A percentile compares a stretch with the other conserved stretches of the same genome.
Evolutionary conservation across 345 rosid species (phyloP).

Genomic region (Carallia pectinifolia): DNA sequence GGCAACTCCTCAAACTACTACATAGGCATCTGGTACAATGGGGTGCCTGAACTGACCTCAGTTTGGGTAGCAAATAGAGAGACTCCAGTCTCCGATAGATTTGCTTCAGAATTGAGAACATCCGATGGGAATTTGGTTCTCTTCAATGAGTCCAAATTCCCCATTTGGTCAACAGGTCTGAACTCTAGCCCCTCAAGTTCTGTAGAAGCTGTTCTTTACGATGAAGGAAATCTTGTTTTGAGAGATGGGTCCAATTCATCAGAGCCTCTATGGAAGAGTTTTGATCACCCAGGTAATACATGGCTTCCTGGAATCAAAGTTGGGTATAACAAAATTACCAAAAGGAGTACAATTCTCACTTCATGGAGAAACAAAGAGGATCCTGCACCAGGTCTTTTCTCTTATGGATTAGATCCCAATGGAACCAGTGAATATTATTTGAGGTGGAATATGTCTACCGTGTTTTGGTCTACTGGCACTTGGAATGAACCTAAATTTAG

Average conservation of each 20-base stretch:
- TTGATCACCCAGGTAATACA: too few relatives aligned
- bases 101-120: conserved; percentile 12
- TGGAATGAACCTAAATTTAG: conserved; percentile 20
- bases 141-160: conserved; percentile 6
- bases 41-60: too few relatives aligned
- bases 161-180: conserved; percentile 23
- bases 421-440: conserved; percentile 11
- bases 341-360: background rate
- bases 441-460: background rate
- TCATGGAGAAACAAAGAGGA: conserved; percentile 28
- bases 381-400: conserved; percentile 32
- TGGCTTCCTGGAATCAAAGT: too few relatives aligned
- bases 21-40: too few relatives aligned
- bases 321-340: too few relatives aligned
- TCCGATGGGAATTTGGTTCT: conserved; percentile 27
- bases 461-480: conserved; percentile 17
- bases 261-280: too few relatives aligned
- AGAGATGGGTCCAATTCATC: too few relatives aligned
- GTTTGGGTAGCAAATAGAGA: too few relatives aligned
- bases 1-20: too few relatives aligned
- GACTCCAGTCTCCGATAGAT: conserved; percentile 3
- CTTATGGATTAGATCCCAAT: conserved; percentile 8
- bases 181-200: conserved; percentile 6
- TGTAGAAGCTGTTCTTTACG: conserved; percentile 18
- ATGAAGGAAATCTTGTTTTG: too few relatives aligned